These are phyloP conservation scores for Zygosaccharomyces gambellarensis DNA, from an alignment of 805 yeast species.

Conservation along the genomic window DNA sequence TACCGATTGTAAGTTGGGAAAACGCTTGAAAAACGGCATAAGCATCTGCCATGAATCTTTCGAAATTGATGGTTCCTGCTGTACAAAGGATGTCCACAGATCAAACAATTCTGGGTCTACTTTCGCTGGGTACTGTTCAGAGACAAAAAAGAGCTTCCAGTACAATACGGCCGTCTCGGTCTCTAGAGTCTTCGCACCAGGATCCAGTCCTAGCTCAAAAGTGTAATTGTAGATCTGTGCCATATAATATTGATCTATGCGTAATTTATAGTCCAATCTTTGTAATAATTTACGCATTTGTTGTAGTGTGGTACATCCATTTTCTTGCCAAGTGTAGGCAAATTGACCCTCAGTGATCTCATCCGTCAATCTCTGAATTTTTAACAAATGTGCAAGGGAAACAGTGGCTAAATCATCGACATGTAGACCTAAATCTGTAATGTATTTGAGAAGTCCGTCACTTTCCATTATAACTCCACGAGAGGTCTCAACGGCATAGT, in stretches of 20 bases:
- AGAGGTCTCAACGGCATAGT: constrained; percentile 20
- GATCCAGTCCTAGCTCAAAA: constrained; percentile 60
- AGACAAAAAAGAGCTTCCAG: constrained; percentile 64
- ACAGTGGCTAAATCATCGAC: constrained; percentile 74
- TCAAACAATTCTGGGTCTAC: constrained; percentile 36
- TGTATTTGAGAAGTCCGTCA: constrained; percentile 70
- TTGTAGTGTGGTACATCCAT: constrained; percentile 32
- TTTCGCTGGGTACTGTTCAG: constrained; percentile 12
- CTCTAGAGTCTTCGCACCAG: constrained; percentile 50
- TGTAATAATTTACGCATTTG: constrained; percentile 45
- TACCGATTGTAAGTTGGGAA: constrained; percentile 49
- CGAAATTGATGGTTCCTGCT: constrained; percentile 44
- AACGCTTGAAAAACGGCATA: constrained; percentile 53
- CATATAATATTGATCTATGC: constrained; percentile 40
- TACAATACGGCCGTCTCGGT: constrained; percentile 64
- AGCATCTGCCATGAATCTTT: constrained; percentile 87
- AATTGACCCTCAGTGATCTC: constrained; percentile 24
- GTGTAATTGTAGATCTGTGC: constrained; percentile 64
- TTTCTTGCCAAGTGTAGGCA: constrained; percentile 21
- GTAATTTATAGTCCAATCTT: constrained; percentile 34
- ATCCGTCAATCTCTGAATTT: constrained; percentile 30
- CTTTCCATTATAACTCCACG: constrained; percentile 48
- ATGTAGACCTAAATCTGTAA: constrained; percentile 61
- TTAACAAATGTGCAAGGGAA: constrained; percentile 63
- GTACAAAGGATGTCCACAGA: constrained; percentile 58